These are phyloP conservation scores for Flaveria brownii DNA, from an alignment of 129 eudicot genomes.

Conservation along the genomic window DNA sequence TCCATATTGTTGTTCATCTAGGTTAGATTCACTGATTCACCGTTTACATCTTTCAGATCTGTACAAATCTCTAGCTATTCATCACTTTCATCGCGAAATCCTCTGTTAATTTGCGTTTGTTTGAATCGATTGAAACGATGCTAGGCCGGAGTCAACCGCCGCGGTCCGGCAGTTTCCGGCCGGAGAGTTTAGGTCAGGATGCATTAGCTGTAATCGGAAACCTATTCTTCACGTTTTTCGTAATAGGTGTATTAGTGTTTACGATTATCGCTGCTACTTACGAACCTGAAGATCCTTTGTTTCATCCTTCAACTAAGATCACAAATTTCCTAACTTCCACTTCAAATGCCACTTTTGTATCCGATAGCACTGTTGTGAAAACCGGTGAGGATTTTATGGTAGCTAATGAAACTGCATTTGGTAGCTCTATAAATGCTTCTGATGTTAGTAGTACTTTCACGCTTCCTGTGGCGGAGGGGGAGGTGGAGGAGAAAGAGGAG, in stretches of 20 bases:
- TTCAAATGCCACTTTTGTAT: slow-evolving; percentile 73
- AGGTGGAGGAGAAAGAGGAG: slow-evolving; percentile 22
- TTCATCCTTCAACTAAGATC: slow-evolving; percentile 69
- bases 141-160: slow-evolving; percentile 49
- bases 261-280: slow-evolving; percentile 85
- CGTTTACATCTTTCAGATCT: slow-evolving; percentile 36
- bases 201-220: slow-evolving; percentile 70
- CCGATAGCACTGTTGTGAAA: slow-evolving; percentile 63
- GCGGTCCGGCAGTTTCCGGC: slow-evolving; percentile 68
- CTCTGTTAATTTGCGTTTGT: slow-evolving; percentile 3
- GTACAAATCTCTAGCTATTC: slow-evolving; percentile 16
- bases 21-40: background rate
- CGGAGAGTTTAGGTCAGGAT: slow-evolving; percentile 73
- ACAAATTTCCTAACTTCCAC: slow-evolving; percentile 67
- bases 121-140: slow-evolving; percentile 42
- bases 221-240: slow-evolving; percentile 71
- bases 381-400: slow-evolving; percentile 90
- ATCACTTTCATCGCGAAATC: background rate
- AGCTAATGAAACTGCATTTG: slow-evolving; percentile 51
- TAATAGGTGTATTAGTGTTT: slow-evolving; percentile 69
- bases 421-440: slow-evolving; percentile 46
- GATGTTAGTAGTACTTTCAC: slow-evolving; percentile 41
- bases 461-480: slow-evolving; percentile 12
- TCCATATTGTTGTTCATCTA: slow-evolving; percentile 35
- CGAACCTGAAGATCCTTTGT: slow-evolving; percentile 80